phyloP scores from a whole-genome alignment of 2,329 filamentous ascomycete species.

The Ceratocystis papillata region DNA sequence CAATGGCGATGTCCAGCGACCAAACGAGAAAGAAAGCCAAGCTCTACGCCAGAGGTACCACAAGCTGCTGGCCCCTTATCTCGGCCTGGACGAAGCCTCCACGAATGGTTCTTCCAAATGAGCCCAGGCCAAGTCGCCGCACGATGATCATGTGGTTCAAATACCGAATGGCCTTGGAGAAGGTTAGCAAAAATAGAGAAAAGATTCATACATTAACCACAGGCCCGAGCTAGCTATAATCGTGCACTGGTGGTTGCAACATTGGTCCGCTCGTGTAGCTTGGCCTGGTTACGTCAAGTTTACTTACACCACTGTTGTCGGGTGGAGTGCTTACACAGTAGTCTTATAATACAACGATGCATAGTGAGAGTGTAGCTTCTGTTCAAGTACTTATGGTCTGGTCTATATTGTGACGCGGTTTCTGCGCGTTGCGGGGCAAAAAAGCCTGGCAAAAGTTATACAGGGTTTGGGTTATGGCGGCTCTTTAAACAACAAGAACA shows the following conservation, averaged over 20 bases:
- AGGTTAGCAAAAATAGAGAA: not conserved
- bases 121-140: not conserved
- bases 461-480: not conserved
- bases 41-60: conserved; percentile 36
- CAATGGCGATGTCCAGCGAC: conserved; percentile 33
- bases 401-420: not conserved
- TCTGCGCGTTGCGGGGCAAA: conserved; percentile 17
- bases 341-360: not conserved
- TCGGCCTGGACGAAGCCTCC: conserved; percentile 30
- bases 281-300: too few species aligned
- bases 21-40: conserved; percentile 39
- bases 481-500: not conserved
- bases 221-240: not conserved
- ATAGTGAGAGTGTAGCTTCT: not conserved
- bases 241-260: not conserved
- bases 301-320: too few species aligned
- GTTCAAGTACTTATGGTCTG: not conserved
- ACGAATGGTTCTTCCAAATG: not conserved
- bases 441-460: not conserved
- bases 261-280: not conserved
- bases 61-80: conserved; percentile 31
- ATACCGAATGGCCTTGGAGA: not conserved
- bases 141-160: not conserved
- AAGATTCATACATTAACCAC: not conserved
- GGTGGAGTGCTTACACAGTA: too few species aligned